Conservation (phyloP, 306 rosid genomes). For the Castanopsis chinensis region DNA sequence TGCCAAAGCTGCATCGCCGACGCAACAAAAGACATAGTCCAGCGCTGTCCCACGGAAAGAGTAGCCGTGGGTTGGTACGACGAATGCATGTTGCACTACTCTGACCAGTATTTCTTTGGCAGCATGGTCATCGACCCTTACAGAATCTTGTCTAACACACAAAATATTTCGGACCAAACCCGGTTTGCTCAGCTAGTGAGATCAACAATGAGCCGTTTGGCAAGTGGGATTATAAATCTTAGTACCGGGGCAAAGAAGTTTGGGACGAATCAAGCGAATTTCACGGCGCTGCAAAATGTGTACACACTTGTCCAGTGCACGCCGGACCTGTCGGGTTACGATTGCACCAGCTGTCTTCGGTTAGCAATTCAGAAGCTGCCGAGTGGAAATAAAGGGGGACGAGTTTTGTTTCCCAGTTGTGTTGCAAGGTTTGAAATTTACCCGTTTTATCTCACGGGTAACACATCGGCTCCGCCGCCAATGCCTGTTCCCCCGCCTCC, state of each 20-base stretch:
- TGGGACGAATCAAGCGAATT: conserved; percentile 18
- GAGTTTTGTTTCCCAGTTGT: conserved; percentile 22
- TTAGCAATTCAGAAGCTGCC: not conserved
- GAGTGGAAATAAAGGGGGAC: not conserved
- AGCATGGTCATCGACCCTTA: not conserved
- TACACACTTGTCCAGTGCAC: conserved; percentile 39
- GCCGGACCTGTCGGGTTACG: conserved; percentile 16
- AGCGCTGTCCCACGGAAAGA: conserved; percentile 19
- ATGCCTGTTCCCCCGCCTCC: not conserved
- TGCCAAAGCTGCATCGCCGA: conserved; percentile 40
- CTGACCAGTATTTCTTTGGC: conserved; percentile 26
- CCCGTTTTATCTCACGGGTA: not conserved
- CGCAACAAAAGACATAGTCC: conserved; percentile 27
- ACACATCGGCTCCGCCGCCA: too few relatives aligned
- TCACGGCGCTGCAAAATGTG: conserved; percentile 4
- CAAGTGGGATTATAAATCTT: not conserved
- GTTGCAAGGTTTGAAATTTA: not conserved
- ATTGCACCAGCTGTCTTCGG: conserved; percentile 19
- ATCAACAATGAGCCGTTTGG: conserved; percentile 16
- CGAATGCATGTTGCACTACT: conserved; percentile 42
- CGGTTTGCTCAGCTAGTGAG: not conserved
- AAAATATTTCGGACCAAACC: not conserved
- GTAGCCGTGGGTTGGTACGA: conserved; percentile 49
- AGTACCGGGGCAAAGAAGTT: conserved; percentile 21
- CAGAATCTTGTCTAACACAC: too few relatives aligned